Base-by-base conservation (phyloP, 768 basidiomycete species). In the Suillus spraguei region DNA sequence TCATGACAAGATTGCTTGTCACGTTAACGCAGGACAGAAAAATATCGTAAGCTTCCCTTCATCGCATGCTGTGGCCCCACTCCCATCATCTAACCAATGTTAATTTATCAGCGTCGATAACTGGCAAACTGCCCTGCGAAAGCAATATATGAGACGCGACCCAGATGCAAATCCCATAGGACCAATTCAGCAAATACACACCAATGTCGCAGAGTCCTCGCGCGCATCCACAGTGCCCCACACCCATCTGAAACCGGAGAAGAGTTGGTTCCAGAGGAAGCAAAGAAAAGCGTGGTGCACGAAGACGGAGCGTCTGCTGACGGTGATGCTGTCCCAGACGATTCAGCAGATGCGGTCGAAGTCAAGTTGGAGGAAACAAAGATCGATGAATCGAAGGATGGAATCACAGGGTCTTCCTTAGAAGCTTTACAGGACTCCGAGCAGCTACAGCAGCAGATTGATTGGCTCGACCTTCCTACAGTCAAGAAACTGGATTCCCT, bases 21-120 rank as follows among this genome's bases (percentile, higher is more conserved):
- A 84, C 86, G 22, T 82, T 94, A 64, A 88, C 91, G 16, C 89
- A 90, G 70, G 93, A 95, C 79, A 81, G 91, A 64, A 92, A 92
- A 79, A 84, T 91, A 68, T 81, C 83, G 91, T 92, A 75, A 72
- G 90, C 76, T 64, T 60, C 39, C 59, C 63, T 44, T 33, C 67
- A 38, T 77, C 63, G 63, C 66, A 53, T 61, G 56, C 58, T 66
- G 65, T 68, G 67, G 65, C 35, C 69, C 66, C 65, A 64, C 61
- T 66, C 65, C 59, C 69, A 56, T 68, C 64, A 41, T 46, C 58
- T 63, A 60, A 66, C 65, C 22, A 50, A 41, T 13, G 38, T 66
- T 62, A 62, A 68, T n/a, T 41, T 10, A 44, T 50, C 60, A 94
- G 92, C 41, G 69, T 83, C 56, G 86, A 90, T 69, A 92, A 85